Evolutionary conservation across 2,329 filamentous ascomycete genomes (phyloP), one percentile per base, ranked within the genome.

Genomic region (Trichoderma polysporum): DNA sequence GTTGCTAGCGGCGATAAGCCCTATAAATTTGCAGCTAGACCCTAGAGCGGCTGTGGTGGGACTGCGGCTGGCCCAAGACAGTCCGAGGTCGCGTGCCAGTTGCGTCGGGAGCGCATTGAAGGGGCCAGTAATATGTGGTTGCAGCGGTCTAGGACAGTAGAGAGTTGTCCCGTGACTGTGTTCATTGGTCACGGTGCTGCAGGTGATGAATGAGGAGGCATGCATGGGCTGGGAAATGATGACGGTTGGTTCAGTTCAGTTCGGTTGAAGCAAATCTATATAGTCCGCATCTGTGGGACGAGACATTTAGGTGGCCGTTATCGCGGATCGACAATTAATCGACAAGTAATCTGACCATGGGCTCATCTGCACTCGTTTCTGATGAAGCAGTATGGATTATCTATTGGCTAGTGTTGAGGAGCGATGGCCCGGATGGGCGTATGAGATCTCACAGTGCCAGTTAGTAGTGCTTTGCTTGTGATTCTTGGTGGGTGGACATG

Each of bases 1-100:
- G 63, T 66, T 15, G 54, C 45, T 60, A 66, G 63, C 56, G 39
- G 33, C 47, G n/a, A 27, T 17, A n/a, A 31, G 33, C 54, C 54
- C 56, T 45, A 27, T 59, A 57, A 45, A 39, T 53, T 45, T 66
- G 63, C 45, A 66, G 56, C 63, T 60, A 66, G 59, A 19, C 63
- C 63, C 63, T 59, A 60, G 63, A 33, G 4, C 19, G 61, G 59
- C 27, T 39, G 45, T n/a, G 47, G 59, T 39, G 59, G 56, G 59
- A 47, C 57, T 60, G 57, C 45, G 7, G 57, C 41, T 22, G 57
- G 8, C 57, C 57, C 57, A 49, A 60, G 57, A 31, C 29, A 47
- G 57, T 10, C 17, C 19, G 57, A 49, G 57, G 57, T 60, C 57
- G 57, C 57, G 57, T 60, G 57, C 57, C 57, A 35, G 27, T 15